Base-by-base conservation (phyloP, 352 stramenopile species). In the Pythium guiyangense region DNA sequence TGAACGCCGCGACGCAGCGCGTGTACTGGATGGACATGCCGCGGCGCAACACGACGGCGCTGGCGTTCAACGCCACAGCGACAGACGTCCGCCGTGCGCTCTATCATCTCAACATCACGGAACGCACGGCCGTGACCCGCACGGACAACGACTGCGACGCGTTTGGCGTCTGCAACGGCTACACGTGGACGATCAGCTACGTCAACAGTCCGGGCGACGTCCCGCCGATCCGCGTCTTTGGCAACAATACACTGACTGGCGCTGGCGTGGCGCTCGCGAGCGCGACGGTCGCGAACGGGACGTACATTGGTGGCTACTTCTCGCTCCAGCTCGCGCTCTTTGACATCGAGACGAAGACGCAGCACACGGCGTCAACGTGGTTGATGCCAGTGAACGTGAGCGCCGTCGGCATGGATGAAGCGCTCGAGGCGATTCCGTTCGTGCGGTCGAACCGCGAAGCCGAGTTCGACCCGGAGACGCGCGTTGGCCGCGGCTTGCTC, bases 181-280 rank as follows among this genome's bases (percentile, higher is more conserved):
- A 88, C 65, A 77, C 59, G 8, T 92, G 82, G 82, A 72, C 61
- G 0, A 77, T 92, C 49, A 86, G 54, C 59, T 92, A 85, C 59
- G 26, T 35, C 10, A 74, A 83, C 27, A 92, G 79, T 14, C 63
- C 78, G 0, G 82, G 82, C 0, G 77, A 92, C 55, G 22, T 92
- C 0, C 78, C 82, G 9, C 73, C 77, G 2, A 81, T 92, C 6
- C 40, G 57, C 25, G 74, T 86, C 6, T 80, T 73, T 34, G 59
- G 68, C 0, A 64, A 66, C 18, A 54, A 57, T 0, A 63, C 67
- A 2, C 48, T 77, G 2, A 75, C 76, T n/a, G 66, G 66, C 2
- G 53, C 59, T 46, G 71, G 67, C 17, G 57, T 71, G 0, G 50
- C 64, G 1, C 18, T 90, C 8, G 52, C 54, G 0, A 52, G 70